These are phyloP conservation scores for Massospora cicadina DNA, from an alignment of 371 early-diverging fungal species.

Conservation along the genomic window DNA sequence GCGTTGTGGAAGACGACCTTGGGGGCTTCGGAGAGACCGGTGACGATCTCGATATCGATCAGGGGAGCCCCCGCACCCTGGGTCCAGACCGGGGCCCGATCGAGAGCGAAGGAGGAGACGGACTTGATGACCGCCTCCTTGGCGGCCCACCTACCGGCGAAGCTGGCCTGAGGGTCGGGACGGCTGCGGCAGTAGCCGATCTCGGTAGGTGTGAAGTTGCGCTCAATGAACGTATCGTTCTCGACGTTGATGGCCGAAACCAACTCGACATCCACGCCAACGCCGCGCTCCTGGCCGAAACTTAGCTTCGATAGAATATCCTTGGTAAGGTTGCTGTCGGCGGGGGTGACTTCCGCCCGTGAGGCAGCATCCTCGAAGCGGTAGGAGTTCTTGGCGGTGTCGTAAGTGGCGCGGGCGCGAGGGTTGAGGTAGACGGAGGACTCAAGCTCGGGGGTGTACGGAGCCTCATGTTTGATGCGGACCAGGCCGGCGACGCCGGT, in stretches of 20 bases:
- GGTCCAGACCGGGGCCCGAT: slow-evolving; percentile 27
- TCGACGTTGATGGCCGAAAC: slow-evolving; percentile 59
- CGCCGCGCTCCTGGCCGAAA: slow-evolving; percentile 34
- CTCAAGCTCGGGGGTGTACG: no score
- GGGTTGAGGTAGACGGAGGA: no score
- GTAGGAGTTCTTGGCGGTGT: slow-evolving; percentile 54
- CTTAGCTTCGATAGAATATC: slow-evolving; percentile 31
- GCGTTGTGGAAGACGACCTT: slow-evolving; percentile 68
- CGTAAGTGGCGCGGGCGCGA: slow-evolving; percentile 66
- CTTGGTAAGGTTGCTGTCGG: slow-evolving; percentile 37
- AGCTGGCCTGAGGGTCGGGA: slow-evolving; percentile 68
- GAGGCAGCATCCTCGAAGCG: slow-evolving; percentile 35
- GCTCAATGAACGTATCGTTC: slow-evolving; percentile 68
- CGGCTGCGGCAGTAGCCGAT: slow-evolving; percentile 56
- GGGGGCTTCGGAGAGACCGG: slow-evolving; percentile 66
- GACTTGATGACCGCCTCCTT: slow-evolving; percentile 96
- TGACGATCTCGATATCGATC: slow-evolving; percentile 72
- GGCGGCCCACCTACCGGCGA: slow-evolving; percentile 90
- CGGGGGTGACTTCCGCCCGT: slow-evolving; percentile 18
- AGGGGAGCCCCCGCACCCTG: slow-evolving; percentile 28
- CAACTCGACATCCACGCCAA: slow-evolving; percentile 89
- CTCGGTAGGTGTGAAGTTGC: slow-evolving; percentile 77
- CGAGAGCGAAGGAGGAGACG: slow-evolving; percentile 39
- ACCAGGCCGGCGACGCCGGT: slow-evolving; percentile 72
- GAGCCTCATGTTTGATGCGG: no score